phyloP scores from a whole-genome alignment of 2,329 filamentous ascomycete species.

The Zymoseptoria pseudotritici region DNA sequence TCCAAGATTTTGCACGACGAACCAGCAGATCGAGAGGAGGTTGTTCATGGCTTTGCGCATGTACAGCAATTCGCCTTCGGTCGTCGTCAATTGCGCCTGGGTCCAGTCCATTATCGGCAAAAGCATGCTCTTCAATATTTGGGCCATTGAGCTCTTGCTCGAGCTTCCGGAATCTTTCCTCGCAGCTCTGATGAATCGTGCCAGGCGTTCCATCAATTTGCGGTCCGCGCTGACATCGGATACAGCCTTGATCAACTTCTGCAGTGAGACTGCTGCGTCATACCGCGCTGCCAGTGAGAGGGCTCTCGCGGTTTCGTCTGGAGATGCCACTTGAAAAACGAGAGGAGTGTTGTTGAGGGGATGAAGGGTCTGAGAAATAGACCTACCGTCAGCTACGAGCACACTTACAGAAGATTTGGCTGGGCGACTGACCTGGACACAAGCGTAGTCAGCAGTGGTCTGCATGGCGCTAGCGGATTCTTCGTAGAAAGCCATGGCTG shows the following conservation, averaged over 20 bases:
- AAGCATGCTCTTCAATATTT: not conserved
- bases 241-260: slow-evolving; percentile 8
- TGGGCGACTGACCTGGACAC: slow-evolving; percentile 31
- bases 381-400: slow-evolving; percentile 30
- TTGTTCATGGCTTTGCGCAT: not conserved
- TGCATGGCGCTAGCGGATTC: slow-evolving; percentile 26
- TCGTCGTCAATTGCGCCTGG: not conserved
- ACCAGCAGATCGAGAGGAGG: slow-evolving; percentile 10
- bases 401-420: slow-evolving; percentile 23
- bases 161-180: slow-evolving; percentile 1
- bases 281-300: slow-evolving; percentile 16
- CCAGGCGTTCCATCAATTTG: slow-evolving; percentile 12
- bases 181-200: slow-evolving; percentile 11
- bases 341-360: slow-evolving; percentile 41
- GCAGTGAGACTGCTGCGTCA: slow-evolving; percentile 14
- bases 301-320: slow-evolving; percentile 13
- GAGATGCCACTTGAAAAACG: slow-evolving; percentile 23
- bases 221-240: slow-evolving; percentile 7
- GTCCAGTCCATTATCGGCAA: not conserved
- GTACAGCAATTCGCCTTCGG: not conserved
- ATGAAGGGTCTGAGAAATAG: slow-evolving; percentile 34
- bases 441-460: slow-evolving; percentile 34
- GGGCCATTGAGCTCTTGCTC: not conserved
- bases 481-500: slow-evolving; percentile 25
- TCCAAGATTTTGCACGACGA: slow-evolving; percentile 5